Base-by-base conservation (phyloP, 2,329 filamentous ascomycete genomes). In the Furcasterigmium sp. region DNA sequence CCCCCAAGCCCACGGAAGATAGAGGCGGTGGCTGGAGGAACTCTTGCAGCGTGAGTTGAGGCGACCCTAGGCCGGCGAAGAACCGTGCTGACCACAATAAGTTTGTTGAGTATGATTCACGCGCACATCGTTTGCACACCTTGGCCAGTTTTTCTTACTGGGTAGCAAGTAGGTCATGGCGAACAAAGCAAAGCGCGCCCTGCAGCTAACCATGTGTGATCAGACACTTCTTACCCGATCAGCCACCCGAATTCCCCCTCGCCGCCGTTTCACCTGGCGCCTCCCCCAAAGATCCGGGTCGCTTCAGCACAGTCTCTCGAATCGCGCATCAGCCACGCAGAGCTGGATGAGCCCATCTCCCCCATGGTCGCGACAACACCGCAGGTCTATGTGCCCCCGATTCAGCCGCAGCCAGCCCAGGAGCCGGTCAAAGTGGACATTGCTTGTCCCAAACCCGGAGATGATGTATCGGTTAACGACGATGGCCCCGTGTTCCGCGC, bases 91-190 rank as follows among this genome's bases (percentile, higher is more conserved):
- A n/a, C n/a, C n/a, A n/a, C n/a, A n/a, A n/a, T n/a, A n/a, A 89
- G 85, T 96, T 98, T 66, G 85, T 97, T 54, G 93, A 98, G 65
- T 98, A 98, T 60, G 91, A 98, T 64, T 86, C 93, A 59, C 82
- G 91, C 53, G 89, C 90, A 26, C 93, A 98, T 66, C 81, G 85
- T 50, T 69, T 98, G 47, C 82, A 94, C 54, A 91, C 90, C 4
- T 76, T 98, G 42, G 91, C 88, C 13, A 91, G 83, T 60, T 97
- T 98, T 67, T 90, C 88, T 5, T 97, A 95, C 61, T 98, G 89
- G 85, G 90, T 97, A 46, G 79, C 91, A 54, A 91, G 87, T 84
- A 74, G 59, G 76, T 60, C 36, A 9, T n/a, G n/a, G n/a, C n/a
- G n/a, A n/a, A n/a, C n/a, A n/a, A n/a, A n/a, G n/a, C n/a, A n/a